Evolutionary conservation across 2,329 filamentous ascomycete genomes (phyloP).

Genomic region (Rutstroemia sydowiana): DNA sequence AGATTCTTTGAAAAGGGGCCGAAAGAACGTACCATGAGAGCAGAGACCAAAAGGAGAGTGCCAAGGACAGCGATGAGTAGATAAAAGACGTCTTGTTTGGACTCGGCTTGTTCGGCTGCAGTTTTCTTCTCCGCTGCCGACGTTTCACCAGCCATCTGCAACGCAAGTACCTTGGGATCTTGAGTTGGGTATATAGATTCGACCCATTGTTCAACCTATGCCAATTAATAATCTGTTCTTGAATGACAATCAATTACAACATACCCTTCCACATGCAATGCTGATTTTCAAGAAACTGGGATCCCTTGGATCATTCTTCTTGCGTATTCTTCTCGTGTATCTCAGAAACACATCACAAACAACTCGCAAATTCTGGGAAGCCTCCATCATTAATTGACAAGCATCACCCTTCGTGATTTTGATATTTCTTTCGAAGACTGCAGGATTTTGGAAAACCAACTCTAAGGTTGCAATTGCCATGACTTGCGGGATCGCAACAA

Average conservation of each 20-base stretch:
- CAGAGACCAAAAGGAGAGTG: conserved; percentile 64
- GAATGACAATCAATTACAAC: conserved; percentile 17
- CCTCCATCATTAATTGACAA: conserved; percentile 84
- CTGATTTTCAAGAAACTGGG: conserved; percentile 91
- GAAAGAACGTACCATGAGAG: conserved; percentile 60
- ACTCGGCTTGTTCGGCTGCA: conserved; percentile 47
- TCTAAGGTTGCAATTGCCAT: conserved; percentile 98
- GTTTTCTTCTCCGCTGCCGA: conserved; percentile 34
- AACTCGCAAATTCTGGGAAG: conserved; percentile 78
- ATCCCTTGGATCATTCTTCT: conserved; percentile 90
- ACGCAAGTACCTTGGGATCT: conserved; percentile 53
- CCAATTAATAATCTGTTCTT: conserved; percentile 31
- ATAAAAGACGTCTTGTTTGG: conserved; percentile 48
- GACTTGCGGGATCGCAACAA: conserved; percentile 89
- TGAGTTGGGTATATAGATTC: conserved; percentile 87
- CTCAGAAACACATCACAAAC: conserved; percentile 76
- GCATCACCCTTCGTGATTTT: conserved; percentile 97
- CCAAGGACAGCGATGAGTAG: conserved; percentile 59
- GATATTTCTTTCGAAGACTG: conserved; percentile 77
- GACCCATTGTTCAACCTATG: conserved; percentile 75
- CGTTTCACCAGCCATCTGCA: conserved; percentile 27
- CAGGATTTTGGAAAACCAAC: conserved; percentile 83
- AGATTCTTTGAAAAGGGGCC: conserved; percentile 12
- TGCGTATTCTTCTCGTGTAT: conserved; percentile 75
- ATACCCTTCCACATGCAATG: conserved; percentile 77